These are phyloP conservation scores for Drosera capensis DNA, from an alignment of 148 eudicot species.

Conservation along the genomic window DNA sequence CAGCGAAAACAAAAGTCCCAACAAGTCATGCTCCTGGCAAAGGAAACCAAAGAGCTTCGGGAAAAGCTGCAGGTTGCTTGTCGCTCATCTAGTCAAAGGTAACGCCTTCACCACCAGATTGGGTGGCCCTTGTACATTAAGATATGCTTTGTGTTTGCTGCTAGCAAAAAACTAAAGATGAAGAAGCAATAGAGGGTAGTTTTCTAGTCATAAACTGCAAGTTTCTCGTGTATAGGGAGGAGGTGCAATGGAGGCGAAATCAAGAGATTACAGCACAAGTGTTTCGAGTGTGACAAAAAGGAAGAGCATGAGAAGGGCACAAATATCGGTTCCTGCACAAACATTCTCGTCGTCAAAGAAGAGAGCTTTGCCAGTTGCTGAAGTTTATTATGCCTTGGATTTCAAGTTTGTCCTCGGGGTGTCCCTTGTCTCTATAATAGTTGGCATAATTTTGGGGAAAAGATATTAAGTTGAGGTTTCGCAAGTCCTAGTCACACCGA, in stretches of 20 bases:
- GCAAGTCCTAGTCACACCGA: no score
- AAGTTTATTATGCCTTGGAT: slow-evolving; percentile 21
- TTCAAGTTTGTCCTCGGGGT: slow-evolving; percentile 59
- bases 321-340: slow-evolving; percentile 30
- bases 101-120: no score
- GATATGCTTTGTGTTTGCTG: no score
- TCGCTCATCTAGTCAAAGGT: slow-evolving; percentile 49
- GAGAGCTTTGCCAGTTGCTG: slow-evolving; percentile 19
- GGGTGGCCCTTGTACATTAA: background rate
- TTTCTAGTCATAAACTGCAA: no score
- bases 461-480: slow-evolving; percentile 24
- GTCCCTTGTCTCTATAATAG: slow-evolving; percentile 67
- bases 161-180: no score
- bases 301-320: slow-evolving; percentile 61
- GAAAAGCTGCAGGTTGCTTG: slow-evolving; percentile 44
- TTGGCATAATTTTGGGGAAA: slow-evolving; percentile 80
- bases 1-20: slow-evolving; percentile 60
- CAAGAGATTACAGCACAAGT: slow-evolving; percentile 45
- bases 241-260: slow-evolving; percentile 38
- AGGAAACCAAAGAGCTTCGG: slow-evolving; percentile 65
- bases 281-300: slow-evolving; percentile 42
- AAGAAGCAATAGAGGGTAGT: no score
- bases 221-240: slow-evolving; percentile 1
- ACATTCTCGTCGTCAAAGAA: slow-evolving; percentile 18
- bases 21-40: slow-evolving; percentile 27